These are phyloP conservation scores for Blastobotrys petasosporus DNA, from an alignment of 1,139 yeast species.

Conservation along the genomic window DNA sequence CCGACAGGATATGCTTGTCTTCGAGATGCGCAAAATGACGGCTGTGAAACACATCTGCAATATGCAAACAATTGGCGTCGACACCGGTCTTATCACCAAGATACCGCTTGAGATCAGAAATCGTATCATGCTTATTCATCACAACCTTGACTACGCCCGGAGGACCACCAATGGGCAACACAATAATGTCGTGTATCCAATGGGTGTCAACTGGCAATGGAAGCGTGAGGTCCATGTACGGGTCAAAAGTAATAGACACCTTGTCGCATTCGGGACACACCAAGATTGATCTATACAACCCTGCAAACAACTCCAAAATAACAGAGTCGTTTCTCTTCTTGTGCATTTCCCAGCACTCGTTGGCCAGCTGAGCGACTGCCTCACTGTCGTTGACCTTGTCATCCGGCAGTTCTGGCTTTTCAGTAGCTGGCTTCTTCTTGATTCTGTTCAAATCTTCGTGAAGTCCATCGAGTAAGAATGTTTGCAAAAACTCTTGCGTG, in stretches of 20 bases:
- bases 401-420: constrained; percentile 75
- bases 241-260: constrained; percentile 87
- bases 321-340: constrained; percentile 78
- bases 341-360: constrained; percentile 76
- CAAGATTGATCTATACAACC: constrained; percentile 81
- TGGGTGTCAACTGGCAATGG: constrained; percentile 76
- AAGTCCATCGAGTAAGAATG: constrained; percentile 82
- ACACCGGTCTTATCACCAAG: constrained; percentile 39
- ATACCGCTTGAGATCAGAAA: constrained; percentile 57
- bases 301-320: constrained; percentile 80
- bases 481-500: constrained; percentile 79
- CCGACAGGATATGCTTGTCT: constrained; percentile 57
- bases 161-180: constrained; percentile 53
- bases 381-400: constrained; percentile 48
- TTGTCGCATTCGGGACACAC: constrained; percentile 81
- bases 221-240: constrained; percentile 82
- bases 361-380: constrained; percentile 59
- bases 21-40: constrained; percentile 69
- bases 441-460: constrained; percentile 92
- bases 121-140: constrained; percentile 58
- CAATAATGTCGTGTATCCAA: constrained; percentile 63
- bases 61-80: constrained; percentile 40
- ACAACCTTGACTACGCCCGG: constrained; percentile 49
- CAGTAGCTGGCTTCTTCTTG: constrained; percentile 73
- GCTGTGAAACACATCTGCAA: constrained; percentile 66